Base-by-base conservation (phyloP, 2,329 filamentous ascomycete genomes). In the Claviceps cyperi region DNA sequence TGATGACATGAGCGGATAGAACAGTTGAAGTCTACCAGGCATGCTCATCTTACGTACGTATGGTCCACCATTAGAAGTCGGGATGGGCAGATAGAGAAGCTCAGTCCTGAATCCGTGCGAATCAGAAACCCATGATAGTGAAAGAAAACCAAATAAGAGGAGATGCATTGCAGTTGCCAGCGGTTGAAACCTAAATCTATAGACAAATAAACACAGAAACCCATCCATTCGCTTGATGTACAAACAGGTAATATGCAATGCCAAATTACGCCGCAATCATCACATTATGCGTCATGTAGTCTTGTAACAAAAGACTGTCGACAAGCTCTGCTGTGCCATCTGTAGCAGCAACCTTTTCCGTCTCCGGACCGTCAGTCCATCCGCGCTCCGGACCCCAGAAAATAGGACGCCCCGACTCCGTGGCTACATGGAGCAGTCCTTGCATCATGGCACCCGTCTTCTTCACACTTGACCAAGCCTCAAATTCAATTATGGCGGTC, bases 321-420 rank as follows among this genome's bases (percentile, higher is more conserved):
- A 47, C 36, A 17, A 53, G 46, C 6, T 48, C 22, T 11, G 51
- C 49, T 4, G 53, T 45, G 11, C 38, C 17, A 13, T 51, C 48
- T 15, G 47, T 5, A 14, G 13, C 19, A 19, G 36, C 17, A 19
- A 35, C 32, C 13, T 49, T 40, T n/a, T 50, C 35, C 5, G 62
- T 57, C 7, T 71, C 70, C 15, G 75, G 69, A 0, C 67, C 71
- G 47, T 80, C 72, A 0, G 71, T 76, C 84, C 83, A 87, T 3
- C 80, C 80, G 52, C 81, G 70, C 57, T 80, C 72, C 0, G 80
- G 76, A 0, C 84, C 84, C 82, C 83, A 90, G 17, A 67, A 67
- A n/a, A 88, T 71, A 40, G 64, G 65, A 54, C 76, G 74, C 22
- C 73, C 65, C 17, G 71, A 68, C 7, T 69, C 63, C 9, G 64